Percentiles rank a stretch among this genome's conserved stretches.
Evolutionary conservation across 495 filamentous ascomycete species (phyloP).

Genomic region (Halenospora varia): DNA sequence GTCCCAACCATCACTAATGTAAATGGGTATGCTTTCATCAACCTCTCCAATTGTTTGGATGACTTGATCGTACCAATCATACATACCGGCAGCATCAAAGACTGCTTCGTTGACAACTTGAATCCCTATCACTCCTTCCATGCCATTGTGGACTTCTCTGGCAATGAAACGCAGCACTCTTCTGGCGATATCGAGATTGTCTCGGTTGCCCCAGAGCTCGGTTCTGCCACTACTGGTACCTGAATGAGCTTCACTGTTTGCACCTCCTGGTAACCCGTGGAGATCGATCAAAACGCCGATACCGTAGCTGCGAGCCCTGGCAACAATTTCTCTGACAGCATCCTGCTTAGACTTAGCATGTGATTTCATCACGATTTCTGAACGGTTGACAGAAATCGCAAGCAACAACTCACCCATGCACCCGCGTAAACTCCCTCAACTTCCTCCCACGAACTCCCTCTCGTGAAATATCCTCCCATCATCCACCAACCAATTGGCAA

Average conservation of each 20-base stretch:
- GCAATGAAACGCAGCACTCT: conserved; percentile 41
- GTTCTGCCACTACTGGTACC: conserved; percentile 42
- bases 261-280: conserved; percentile 52
- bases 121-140: conserved; percentile 44
- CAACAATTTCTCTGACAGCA: conserved; percentile 34
- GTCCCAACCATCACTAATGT: conserved; percentile 53
- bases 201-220: conserved; percentile 36
- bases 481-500: conserved; percentile 55
- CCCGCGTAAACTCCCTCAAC: conserved; percentile 39
- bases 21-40: conserved; percentile 44
- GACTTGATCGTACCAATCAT: conserved; percentile 48
- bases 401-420: conserved; percentile 37
- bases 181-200: conserved; percentile 32
- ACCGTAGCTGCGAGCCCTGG: conserved; percentile 33
- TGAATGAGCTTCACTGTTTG: conserved; percentile 44
- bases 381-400: neutral
- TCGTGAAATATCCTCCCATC: conserved; percentile 41
- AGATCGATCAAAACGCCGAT: conserved; percentile 52
- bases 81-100: conserved; percentile 41
- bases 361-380: neutral
- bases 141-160: conserved; percentile 30
- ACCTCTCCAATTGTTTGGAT: conserved; percentile 37
- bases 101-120: conserved; percentile 51
- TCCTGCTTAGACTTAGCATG: neutral
- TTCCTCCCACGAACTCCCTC: conserved; percentile 43